Evolutionary conservation across 768 basidiomycete species (phyloP).

Genomic region (Phanerochaete sordida): DNA sequence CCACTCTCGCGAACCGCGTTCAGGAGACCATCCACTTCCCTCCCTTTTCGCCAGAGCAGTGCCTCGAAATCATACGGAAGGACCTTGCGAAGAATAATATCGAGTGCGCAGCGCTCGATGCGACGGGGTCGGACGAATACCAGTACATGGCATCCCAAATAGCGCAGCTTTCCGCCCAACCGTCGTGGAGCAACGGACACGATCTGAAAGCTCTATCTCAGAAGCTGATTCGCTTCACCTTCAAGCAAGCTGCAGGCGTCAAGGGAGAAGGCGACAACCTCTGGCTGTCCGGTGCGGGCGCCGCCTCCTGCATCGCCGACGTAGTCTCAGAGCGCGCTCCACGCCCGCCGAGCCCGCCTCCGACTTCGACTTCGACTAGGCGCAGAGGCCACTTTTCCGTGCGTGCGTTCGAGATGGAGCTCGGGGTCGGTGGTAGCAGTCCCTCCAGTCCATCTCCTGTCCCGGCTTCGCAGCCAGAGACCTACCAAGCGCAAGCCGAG

Average conservation of each 20-base stretch:
- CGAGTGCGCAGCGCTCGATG: slow-evolving; percentile 31
- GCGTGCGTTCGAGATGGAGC: slow-evolving; percentile 30
- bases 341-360: too few species aligned
- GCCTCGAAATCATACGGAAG: slow-evolving; percentile 45
- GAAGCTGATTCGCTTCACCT: slow-evolving; percentile 40
- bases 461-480: too few species aligned
- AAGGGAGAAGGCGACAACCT: background rate
- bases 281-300: slow-evolving; percentile 27
- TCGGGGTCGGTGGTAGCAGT: slow-evolving; percentile 45
- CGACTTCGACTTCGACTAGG: too few species aligned
- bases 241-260: slow-evolving; percentile 14
- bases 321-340: slow-evolving; percentile 7
- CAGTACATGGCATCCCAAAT: slow-evolving; percentile 36
- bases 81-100: slow-evolving; percentile 46
- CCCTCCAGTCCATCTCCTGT: too few species aligned
- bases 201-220: slow-evolving; percentile 55
- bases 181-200: slow-evolving; percentile 68
- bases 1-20: slow-evolving; percentile 66
- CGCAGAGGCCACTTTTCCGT: background rate
- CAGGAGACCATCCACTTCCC: slow-evolving; percentile 53
- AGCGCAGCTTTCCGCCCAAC: slow-evolving; percentile 37
- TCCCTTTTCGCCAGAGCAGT: slow-evolving; percentile 46
- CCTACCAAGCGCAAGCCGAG: too few species aligned
- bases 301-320: slow-evolving; percentile 20
- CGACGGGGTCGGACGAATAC: slow-evolving; percentile 28